Conservation (phyloP, 495 filamentous ascomycete genomes). For the Extremus antarcticus region DNA sequence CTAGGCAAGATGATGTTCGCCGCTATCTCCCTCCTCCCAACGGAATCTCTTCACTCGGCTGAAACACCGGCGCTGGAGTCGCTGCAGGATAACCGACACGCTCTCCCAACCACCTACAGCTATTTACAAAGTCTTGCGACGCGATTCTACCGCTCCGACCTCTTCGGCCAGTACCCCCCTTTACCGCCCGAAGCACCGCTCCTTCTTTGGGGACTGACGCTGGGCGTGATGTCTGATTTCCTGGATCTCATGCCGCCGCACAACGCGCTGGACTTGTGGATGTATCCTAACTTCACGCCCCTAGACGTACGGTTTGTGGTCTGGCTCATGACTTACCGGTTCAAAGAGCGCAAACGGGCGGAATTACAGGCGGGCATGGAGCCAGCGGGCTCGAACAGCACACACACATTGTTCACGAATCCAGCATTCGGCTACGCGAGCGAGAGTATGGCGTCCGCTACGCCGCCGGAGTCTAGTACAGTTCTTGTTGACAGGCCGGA, state of each 20-base stretch:
- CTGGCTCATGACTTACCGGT: slow-evolving; percentile 48
- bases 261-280: slow-evolving; percentile 52
- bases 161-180: slow-evolving; percentile 12
- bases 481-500: slow-evolving; percentile 26
- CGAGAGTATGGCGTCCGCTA: slow-evolving; percentile 34
- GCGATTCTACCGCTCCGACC: slow-evolving; percentile 8
- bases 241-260: slow-evolving; percentile 58
- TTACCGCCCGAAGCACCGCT: slow-evolving; percentile 34
- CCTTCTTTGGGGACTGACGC: slow-evolving; percentile 65
- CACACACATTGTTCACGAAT: slow-evolving; percentile 36
- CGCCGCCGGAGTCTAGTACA: slow-evolving; percentile 15
- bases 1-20: slow-evolving; percentile 64
- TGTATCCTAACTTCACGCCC: slow-evolving; percentile 63
- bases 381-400: neutral
- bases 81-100: slow-evolving; percentile 11
- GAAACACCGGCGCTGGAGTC: slow-evolving; percentile 15
- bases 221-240: slow-evolving; percentile 63
- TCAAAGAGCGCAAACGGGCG: slow-evolving; percentile 30
- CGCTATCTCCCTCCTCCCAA: slow-evolving; percentile 52
- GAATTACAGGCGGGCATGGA: slow-evolving; percentile 16
- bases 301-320: slow-evolving; percentile 51
- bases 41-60: slow-evolving; percentile 48
- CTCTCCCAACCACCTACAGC: neutral
- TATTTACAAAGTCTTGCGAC: neutral
- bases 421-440: slow-evolving; percentile 36